These are phyloP conservation scores for Vairimorpha apis DNA, from an alignment of 371 early-diverging fungal species.

Conservation along the genomic window DNA sequence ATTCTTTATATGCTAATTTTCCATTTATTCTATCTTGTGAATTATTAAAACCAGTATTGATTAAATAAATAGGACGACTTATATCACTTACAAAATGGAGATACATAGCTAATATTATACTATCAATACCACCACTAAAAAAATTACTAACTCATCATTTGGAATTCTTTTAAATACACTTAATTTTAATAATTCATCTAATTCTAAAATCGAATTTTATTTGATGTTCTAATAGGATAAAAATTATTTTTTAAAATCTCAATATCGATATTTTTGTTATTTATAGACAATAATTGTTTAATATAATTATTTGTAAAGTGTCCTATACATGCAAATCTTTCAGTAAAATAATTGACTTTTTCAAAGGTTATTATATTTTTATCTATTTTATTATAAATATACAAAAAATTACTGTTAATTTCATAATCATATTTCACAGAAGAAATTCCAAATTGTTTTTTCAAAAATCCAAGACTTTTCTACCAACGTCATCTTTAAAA, in stretches of 20 bases:
- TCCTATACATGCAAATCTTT: not conserved
- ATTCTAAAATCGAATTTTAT: not conserved
- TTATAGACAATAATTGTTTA: too few species aligned
- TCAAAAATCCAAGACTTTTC: conserved; percentile 43
- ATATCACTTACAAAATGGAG: conserved; percentile 8
- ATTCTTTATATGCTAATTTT: conserved; percentile 3
- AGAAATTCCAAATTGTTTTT: conserved; percentile 22
- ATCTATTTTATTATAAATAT: conserved; percentile 23
- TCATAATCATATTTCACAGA: conserved; percentile 41
- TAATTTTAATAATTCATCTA: not conserved
- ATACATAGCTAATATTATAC: conserved; percentile 39
- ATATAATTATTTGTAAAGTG: too few species aligned
- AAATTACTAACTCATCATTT: too few species aligned
- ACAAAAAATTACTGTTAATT: conserved; percentile 33
- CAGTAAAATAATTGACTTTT: not conserved
- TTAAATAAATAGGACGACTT: conserved; percentile 30
- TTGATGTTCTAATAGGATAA: not conserved
- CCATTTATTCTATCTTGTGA: conserved; percentile 41
- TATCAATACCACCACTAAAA: conserved; percentile 58
- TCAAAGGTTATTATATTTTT: not conserved
- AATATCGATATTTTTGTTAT: too few species aligned
- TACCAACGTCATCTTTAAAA: conserved; percentile 58
- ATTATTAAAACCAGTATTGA: conserved; percentile 47
- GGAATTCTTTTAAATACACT: not conserved
- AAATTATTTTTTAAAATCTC: too few species aligned